Percentiles rank a stretch among this genome's conserved stretches.
Conservation (phyloP, 257 asterid genomes). For the Eucommia ulmoides region DNA sequence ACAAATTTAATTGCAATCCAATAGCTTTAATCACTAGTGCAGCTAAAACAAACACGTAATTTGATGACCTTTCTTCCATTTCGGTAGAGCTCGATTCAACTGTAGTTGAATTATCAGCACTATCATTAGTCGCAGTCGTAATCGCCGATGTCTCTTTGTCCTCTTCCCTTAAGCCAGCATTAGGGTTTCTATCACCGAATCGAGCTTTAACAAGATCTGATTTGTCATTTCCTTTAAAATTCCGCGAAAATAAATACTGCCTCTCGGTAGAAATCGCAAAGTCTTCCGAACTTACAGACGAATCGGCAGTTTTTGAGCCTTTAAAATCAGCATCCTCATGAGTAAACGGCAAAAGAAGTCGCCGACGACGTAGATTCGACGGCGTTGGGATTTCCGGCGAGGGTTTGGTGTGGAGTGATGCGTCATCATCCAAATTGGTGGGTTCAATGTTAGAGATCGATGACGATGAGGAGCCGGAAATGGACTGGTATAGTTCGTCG, state of each 20-base stretch:
- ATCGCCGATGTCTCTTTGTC: conserved; percentile 6
- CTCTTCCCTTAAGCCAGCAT: conserved; percentile 11
- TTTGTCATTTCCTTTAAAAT: conserved; percentile 11
- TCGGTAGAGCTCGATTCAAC: conserved; percentile 27
- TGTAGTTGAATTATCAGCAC: conserved; percentile 11
- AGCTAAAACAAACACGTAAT: conserved; percentile 26
- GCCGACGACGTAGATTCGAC: conserved; percentile 27
- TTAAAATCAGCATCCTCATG: background rate
- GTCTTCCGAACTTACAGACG: background rate
- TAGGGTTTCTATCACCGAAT: conserved; percentile 11
- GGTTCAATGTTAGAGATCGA: conserved; percentile 5
- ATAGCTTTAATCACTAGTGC: conserved; percentile 42
- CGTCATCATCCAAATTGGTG: conserved; percentile 6
- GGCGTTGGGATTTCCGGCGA: conserved; percentile 9
- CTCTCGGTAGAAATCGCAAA: background rate
- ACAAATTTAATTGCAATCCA: conserved; percentile 37
- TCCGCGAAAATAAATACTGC: conserved; percentile 4
- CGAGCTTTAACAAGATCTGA: conserved; percentile 10
- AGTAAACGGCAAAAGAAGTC: background rate
- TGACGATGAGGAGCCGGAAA: no score
- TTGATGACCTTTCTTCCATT: conserved; percentile 22
- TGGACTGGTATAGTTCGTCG: background rate
- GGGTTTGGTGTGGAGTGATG: conserved; percentile 1
- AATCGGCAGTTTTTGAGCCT: background rate
- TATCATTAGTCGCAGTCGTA: conserved; percentile 2